Evolutionary conservation across 805 yeast genomes (phyloP), one percentile per base, ranked within the genome.

Genomic region (Yarrowia yakushimensis): DNA sequence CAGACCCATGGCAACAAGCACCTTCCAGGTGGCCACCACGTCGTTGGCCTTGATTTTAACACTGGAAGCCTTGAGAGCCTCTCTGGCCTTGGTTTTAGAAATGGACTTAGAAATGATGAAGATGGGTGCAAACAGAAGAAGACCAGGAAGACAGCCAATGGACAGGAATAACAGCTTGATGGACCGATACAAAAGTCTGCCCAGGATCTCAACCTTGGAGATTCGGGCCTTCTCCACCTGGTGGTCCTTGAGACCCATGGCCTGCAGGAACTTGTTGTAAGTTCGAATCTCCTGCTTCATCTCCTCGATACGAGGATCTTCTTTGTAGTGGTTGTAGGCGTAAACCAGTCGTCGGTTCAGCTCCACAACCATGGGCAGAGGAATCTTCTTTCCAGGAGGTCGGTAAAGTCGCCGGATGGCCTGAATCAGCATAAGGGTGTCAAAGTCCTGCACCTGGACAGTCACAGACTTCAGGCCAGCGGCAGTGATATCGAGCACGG

Each of bases 21-120:
- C 86, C 74, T 94, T 94, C 99, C 99, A 94, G 1, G 98, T 92
- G 1, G 98, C 98, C 64, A 94, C 82, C 25, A 94, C 97, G 73
- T 94, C 99, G 63, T 85, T 87, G 17, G 96, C 99, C 70, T 85
- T 85, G 65, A 94, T 86, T 72, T 94, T 94, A 22, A 94, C 99
- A 0, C 91, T 81, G 0, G 97, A 91, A 8, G 82, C 86, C 11
- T 91, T 92, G 65, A 94, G 78, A 0, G 98, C 99, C 50, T 83
- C 81, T 63, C 75, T 78, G 31, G 93, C 90, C 74, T 92, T 91
- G 64, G 79, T 78, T 45, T 78, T 81, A 10, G 97, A 88, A 60
- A 90, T 87, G 50, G 75, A 76, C 70, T 88, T 89, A 9, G 97
- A 85, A 17, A 88, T 82, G 30, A 89, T 74, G 69, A 94, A 91